phyloP scores from a whole-genome alignment of 1,284 basidiomycete genomes.

The Tilletia caries region DNA sequence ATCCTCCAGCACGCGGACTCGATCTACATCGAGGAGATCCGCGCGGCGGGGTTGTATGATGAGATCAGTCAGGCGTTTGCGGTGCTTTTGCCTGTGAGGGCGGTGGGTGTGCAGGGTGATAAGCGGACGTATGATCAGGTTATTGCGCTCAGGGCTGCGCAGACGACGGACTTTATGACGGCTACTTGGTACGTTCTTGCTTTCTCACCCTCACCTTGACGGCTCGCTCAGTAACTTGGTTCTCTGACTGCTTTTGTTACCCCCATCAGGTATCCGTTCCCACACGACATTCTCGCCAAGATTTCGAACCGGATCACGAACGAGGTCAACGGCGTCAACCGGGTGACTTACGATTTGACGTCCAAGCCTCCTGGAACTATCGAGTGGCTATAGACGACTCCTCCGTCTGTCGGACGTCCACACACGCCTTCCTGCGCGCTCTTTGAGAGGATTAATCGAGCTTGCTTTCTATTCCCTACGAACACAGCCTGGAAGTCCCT shows the following conservation, averaged over 20 bases:
- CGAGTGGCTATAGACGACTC: slow-evolving; percentile 53
- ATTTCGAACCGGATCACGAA: slow-evolving; percentile 98
- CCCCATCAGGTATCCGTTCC: slow-evolving; percentile 75
- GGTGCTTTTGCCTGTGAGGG: slow-evolving; percentile 90
- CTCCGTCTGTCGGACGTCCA: neutral
- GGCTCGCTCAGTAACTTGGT: neutral
- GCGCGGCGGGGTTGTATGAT: slow-evolving; percentile 84
- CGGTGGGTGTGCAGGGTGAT: slow-evolving; percentile 97
- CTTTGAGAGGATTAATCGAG: neutral
- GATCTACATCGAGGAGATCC: slow-evolving; percentile 98
- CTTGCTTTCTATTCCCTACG: neutral
- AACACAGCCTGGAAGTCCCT: too few relatives aligned
- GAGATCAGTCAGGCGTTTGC: slow-evolving; percentile 96
- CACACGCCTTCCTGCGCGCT: too few relatives aligned
- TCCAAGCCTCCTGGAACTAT: slow-evolving; percentile 86
- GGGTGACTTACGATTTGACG: slow-evolving; percentile 71
- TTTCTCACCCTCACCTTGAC: neutral
- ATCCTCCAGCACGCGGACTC: slow-evolving; percentile 91
- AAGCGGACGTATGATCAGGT: slow-evolving; percentile 95
- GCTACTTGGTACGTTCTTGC: slow-evolving; percentile 43
- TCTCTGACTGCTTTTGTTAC: neutral
- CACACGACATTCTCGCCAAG: slow-evolving; percentile 79
- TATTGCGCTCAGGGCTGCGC: slow-evolving; percentile 51
- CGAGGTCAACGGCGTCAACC: slow-evolving; percentile 78
- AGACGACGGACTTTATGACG: slow-evolving; percentile 53